Base-by-base conservation (phyloP, 352 stramenopile genomes). In the Pelagophyceae sp. region DNA sequence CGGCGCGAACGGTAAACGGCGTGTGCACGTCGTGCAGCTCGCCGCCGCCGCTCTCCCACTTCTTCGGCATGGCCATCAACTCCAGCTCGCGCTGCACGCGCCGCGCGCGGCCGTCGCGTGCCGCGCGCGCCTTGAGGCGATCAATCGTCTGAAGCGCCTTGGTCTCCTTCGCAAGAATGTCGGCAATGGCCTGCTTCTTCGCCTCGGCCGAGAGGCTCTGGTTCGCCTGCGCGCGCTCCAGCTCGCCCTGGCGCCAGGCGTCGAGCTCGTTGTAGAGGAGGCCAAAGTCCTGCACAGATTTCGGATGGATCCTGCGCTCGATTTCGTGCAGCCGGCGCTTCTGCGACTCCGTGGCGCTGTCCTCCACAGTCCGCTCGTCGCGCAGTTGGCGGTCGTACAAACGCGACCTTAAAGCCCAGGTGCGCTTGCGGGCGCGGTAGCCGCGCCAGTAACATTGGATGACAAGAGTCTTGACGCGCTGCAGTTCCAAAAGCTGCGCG, bases 241-340 rank as follows among this genome's bases (percentile, higher is more conserved):
- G 25, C 79, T 96, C 92, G 11, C 90, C 81, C 77, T 93, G 84
- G 25, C 92, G 84, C 92, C 93, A 97, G 64, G 90, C 91, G 69
- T 96, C 91, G 35, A 97, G 85, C 69, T 97, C 93, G 80, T 96
- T 96, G 85, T 96, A 97, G 0, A 97, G 80, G 38, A 96, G 83
- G 79, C 95, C 90, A 84, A 96, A 96, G 77, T 95, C 90, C 32
- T 79, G 83, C 0, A 87, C 83, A 0, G 85, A 87, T 50, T 87
- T 90, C 0, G 93, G 93, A 69, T 97, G 87, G 88, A 94, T 94
- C 2, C 93, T 86, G 0, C 92, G 88, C 38, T 92, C 83, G 29
- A 96, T 85, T 79, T 96, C 90, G 20, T 83, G 80, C 45, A 88
- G 82, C 54, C 91, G 87, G 37, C 77, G 64, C 64, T 76, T 51